phyloP scores from a whole-genome alignment of 768 basidiomycete genomes.

The Collybia mongolica region DNA sequence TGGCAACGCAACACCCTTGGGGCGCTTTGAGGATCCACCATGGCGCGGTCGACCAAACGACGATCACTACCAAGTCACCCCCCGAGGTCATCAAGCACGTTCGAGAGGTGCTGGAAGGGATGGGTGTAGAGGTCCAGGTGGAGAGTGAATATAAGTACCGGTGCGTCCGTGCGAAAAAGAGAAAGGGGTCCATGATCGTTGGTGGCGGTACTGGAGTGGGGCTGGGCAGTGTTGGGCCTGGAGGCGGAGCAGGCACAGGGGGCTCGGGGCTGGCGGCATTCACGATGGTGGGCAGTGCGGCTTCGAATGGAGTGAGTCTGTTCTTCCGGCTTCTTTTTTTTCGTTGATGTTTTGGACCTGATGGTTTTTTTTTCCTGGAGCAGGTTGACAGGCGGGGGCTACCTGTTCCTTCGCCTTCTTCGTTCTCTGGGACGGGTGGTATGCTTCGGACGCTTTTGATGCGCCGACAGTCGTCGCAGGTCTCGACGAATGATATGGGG shows the following conservation, averaged over 20 bases:
- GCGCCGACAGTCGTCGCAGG: slow-evolving; percentile 89
- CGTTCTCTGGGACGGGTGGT: slow-evolving; percentile 66
- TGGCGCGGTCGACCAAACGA: slow-evolving; percentile 89
- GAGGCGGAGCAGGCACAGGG: slow-evolving; percentile 26
- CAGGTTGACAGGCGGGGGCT: slow-evolving; percentile 90
- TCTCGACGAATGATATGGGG: slow-evolving; percentile 39
- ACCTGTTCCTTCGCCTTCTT: slow-evolving; percentile 75
- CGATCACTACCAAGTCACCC: slow-evolving; percentile 80
- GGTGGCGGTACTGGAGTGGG: slow-evolving; percentile 37
- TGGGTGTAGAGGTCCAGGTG: slow-evolving; percentile 87
- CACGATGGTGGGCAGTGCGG: slow-evolving; percentile 77
- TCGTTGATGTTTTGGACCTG: slow-evolving; percentile 3
- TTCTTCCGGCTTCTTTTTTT: slow-evolving; percentile 7
- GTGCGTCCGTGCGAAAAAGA: slow-evolving; percentile 77
- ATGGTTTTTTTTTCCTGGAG: slow-evolving; percentile 10
- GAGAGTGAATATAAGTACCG: slow-evolving; percentile 92
- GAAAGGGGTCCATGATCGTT: slow-evolving; percentile 48
- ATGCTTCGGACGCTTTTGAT: slow-evolving; percentile 89
- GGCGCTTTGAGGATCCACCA: slow-evolving; percentile 79
- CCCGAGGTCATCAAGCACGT: slow-evolving; percentile 89
- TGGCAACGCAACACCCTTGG: slow-evolving; percentile 26
- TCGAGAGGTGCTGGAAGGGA: slow-evolving; percentile 71
- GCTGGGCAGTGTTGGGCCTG: slow-evolving; percentile 17
- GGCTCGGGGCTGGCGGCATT: slow-evolving; percentile 62
- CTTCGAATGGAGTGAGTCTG: slow-evolving; percentile 77